phyloP scores from a whole-genome alignment of 768 basidiomycete species.

The Mycena albidolilacea region DNA sequence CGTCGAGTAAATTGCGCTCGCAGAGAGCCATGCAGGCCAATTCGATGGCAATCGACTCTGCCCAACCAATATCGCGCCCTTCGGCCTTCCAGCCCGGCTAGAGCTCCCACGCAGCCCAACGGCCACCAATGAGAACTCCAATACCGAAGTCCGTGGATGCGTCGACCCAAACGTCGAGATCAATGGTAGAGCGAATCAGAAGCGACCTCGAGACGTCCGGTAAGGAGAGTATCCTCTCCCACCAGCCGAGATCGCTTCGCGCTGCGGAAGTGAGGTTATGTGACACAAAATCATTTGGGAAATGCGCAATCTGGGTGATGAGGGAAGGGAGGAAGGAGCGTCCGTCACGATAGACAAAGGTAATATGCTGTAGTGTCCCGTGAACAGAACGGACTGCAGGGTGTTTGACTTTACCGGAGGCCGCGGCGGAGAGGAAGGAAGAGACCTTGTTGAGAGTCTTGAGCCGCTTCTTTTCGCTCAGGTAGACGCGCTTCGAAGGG shows the following conservation, averaged over 20 bases:
- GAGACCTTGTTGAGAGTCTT: constrained; percentile 1
- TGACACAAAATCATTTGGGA: neutral
- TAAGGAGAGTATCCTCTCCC: constrained; percentile 11
- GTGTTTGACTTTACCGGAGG: neutral
- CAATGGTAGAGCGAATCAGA: constrained; percentile 1
- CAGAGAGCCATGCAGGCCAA: neutral
- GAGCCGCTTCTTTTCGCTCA: neutral
- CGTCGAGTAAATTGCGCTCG: too few species aligned
- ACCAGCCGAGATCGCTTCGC: constrained; percentile 13
- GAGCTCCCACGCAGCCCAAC: constrained; percentile 13
- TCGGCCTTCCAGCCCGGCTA: constrained; percentile 14
- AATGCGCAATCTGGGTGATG: neutral
- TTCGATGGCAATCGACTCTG: constrained; percentile 17
- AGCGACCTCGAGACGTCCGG: neutral
- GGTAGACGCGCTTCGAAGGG: neutral
- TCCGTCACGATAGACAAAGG: constrained; percentile 11
- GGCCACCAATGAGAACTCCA: constrained; percentile 6
- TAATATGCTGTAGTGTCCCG: constrained; percentile 9
- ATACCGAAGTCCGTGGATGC: constrained; percentile 19
- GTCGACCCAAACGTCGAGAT: constrained; percentile 15
- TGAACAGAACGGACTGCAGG: neutral
- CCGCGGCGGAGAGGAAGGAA: neutral
- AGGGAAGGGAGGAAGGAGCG: constrained; percentile 15
- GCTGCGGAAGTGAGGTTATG: constrained; percentile 9
- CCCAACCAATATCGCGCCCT: constrained; percentile 20